Base-by-base conservation (phyloP, 1,139 yeast genomes). In the Kluyveromyces sp. region DNA sequence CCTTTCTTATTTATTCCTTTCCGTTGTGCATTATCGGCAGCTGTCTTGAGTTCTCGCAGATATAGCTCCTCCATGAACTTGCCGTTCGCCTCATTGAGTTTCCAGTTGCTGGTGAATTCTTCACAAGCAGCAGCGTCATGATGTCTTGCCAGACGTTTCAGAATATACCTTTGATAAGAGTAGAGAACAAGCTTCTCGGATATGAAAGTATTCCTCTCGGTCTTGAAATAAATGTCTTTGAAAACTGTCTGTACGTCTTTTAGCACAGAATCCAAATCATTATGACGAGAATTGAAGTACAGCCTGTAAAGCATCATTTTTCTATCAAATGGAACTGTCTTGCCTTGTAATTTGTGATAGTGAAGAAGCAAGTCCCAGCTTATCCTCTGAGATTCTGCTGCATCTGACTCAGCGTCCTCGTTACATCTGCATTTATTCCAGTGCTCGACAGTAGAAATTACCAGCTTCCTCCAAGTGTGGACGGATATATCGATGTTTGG, bases 391-490 rank as follows among this genome's bases (percentile, higher is more conserved):
- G 13, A 37, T 39, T 6, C 50, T 6, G 26, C 6, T 6, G 9
- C 8, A 22, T 22, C 26, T 22, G 26, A 6, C 9, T 22, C 26
- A 6, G 9, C 6, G 26, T 22, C 51, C 26, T 44, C 44, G 15
- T 42, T 48, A 33, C 50, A 53, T 7, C 38, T 36, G 16, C 44
- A 43, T 13, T 33, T 32, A 18, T 46, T 46, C 53, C 55, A 49
- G 4, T 42, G 30, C 25, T 25, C 30, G 8, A 41, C 44, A 30
- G 54, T 49, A 49, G 55, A 50, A 30, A 52, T 50, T 11, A 57
- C 36, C 6, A 59, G 26, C 18, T 52, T 48, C 37, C 55, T 48
- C 65, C 65, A 60, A 35, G 58, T 58, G 4, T 39, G 13, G 8
- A 19, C 34, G 33, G 50, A 48, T 17, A 59, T 42, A 2, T 48